phyloP scores from a whole-genome alignment of 1,139 yeast species.

The Yamadazyma mexicana region DNA sequence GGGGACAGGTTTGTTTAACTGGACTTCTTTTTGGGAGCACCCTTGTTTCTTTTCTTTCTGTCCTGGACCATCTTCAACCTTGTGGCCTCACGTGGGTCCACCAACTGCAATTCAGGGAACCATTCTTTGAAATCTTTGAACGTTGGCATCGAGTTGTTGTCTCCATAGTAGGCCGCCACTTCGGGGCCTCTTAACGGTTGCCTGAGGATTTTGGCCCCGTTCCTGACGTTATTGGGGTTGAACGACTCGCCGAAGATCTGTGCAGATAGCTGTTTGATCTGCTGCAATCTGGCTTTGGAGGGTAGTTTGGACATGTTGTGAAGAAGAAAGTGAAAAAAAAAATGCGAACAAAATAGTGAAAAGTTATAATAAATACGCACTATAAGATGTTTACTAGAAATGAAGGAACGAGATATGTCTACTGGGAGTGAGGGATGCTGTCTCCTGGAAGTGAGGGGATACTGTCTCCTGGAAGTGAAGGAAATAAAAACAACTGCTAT shows the following conservation, averaged over 20 bases:
- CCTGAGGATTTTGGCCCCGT: constrained; percentile 74
- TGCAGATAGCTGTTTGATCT: constrained; percentile 31
- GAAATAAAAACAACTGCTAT: too few relatives aligned
- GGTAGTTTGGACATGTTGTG: constrained; percentile 21
- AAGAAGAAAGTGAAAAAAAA: constrained; percentile 18
- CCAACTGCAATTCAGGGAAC: constrained; percentile 59
- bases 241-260: constrained; percentile 33
- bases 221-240: constrained; percentile 71
- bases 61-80: constrained; percentile 64
- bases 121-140: constrained; percentile 58
- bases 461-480: too few relatives aligned
- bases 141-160: constrained; percentile 61
- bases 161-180: constrained; percentile 73
- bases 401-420: too few relatives aligned
- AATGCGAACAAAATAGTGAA: not conserved
- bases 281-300: constrained; percentile 26
- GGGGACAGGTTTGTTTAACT: constrained; percentile 4
- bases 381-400: too few relatives aligned
- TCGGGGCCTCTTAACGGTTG: constrained; percentile 77
- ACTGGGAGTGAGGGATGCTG: too few relatives aligned
- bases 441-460: too few relatives aligned
- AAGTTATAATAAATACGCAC: not conserved
- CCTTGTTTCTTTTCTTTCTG: constrained; percentile 85
- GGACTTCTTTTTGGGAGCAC: constrained; percentile 80
- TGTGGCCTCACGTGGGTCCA: constrained; percentile 74